Evolutionary conservation across 768 basidiomycete species (phyloP).

Genomic region (Calocera cornea): DNA sequence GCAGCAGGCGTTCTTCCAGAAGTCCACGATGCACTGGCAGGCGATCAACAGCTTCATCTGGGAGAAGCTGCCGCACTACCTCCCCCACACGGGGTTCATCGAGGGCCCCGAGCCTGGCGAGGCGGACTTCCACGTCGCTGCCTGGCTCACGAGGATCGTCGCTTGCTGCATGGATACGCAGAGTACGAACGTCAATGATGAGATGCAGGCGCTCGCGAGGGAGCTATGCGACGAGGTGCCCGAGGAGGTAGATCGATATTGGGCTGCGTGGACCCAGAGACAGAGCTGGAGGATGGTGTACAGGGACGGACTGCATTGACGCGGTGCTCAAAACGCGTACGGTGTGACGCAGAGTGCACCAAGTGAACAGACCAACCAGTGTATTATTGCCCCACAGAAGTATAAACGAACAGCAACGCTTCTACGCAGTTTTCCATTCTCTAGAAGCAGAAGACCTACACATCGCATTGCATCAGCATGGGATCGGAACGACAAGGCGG

Average conservation of each 20-base stretch:
- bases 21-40: slow-evolving; percentile 30
- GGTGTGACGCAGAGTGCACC: too few species aligned
- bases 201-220: slow-evolving; percentile 19
- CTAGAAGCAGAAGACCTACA: slow-evolving; percentile 2
- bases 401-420: background rate
- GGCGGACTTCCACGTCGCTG: slow-evolving; percentile 42
- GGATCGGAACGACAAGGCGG: background rate
- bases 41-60: slow-evolving; percentile 28
- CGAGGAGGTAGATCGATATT: slow-evolving; percentile 31
- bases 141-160: slow-evolving; percentile 38
- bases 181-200: too few species aligned
- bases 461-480: background rate
- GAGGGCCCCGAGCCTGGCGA: slow-evolving; percentile 36
- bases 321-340: too few species aligned
- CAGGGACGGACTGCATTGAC: slow-evolving; percentile 32
- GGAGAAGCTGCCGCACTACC: slow-evolving; percentile 28
- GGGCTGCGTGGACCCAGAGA: slow-evolving; percentile 33
- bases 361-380: background rate
- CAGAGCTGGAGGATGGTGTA: slow-evolving; percentile 31
- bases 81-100: slow-evolving; percentile 36
- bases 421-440: background rate
- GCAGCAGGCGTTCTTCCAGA: slow-evolving; percentile 30
- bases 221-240: slow-evolving; percentile 27
- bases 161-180: too few species aligned
- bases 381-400: background rate